Evolutionary conservation across 441 rosid species (phyloP).

Genomic region (Mallotus japonicus): DNA sequence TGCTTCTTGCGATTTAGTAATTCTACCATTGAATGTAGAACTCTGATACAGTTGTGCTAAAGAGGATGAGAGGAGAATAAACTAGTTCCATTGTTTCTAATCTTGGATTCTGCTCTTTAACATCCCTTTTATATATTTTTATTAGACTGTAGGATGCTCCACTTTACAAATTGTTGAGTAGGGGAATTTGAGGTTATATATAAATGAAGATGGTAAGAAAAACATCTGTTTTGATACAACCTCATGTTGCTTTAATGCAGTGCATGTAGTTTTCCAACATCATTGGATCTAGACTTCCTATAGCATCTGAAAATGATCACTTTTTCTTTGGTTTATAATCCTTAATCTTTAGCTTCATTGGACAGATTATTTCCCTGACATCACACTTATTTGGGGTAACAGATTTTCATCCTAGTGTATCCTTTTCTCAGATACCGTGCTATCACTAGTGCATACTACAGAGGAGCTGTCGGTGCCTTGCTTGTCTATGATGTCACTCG

Average conservation of each 20-base stretch:
- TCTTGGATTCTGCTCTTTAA: neutral
- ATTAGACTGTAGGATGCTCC: neutral
- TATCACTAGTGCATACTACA: slow-evolving; percentile 80
- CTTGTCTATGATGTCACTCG: slow-evolving; percentile 84
- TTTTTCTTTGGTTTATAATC: neutral
- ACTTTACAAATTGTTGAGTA: no score
- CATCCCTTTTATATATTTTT: neutral
- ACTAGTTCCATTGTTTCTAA: neutral
- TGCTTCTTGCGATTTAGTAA: neutral
- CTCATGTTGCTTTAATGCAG: neutral
- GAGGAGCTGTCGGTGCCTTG: slow-evolving; percentile 90
- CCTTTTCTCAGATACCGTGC: slow-evolving; percentile 62
- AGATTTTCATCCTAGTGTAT: slow-evolving; percentile 11
- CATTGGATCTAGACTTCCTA: neutral
- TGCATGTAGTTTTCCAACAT: neutral
- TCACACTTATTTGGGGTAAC: neutral
- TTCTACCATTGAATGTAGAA: no score
- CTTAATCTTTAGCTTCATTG: neutral
- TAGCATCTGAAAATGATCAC: neutral
- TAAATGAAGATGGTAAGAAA: neutral
- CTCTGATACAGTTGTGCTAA: neutral
- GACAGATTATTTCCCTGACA: neutral
- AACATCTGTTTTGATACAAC: neutral
- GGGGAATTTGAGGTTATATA: neutral
- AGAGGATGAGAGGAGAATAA: neutral